phyloP scores from a whole-genome alignment of 371 early-diverging fungal genomes.

The Chytridium lagenaria region DNA sequence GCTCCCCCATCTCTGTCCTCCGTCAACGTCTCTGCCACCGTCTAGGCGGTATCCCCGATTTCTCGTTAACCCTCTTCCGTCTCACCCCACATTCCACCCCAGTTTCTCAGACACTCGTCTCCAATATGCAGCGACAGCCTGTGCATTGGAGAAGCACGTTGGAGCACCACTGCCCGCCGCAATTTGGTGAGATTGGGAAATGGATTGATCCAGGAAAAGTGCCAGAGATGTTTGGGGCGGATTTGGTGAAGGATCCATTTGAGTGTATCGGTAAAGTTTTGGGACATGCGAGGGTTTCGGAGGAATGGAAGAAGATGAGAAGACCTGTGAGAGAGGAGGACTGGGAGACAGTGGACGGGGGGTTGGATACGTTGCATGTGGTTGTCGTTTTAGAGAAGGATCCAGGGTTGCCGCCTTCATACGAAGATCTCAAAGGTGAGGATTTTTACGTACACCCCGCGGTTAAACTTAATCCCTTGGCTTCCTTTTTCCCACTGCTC shows the following conservation, averaged over 20 bases:
- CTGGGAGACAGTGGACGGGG: neutral
- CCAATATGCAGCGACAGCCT: neutral
- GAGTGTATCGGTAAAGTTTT: neutral
- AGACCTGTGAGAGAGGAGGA: too few species aligned
- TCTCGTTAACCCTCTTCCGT: neutral
- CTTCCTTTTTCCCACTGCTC: neutral
- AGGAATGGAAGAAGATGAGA: too few species aligned
- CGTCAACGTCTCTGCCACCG: conserved; percentile 8
- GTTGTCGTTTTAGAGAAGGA: conserved; percentile 1
- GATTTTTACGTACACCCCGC: neutral
- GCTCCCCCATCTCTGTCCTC: conserved; percentile 10
- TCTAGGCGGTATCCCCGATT: neutral
- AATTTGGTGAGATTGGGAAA: too few species aligned
- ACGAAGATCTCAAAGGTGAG: conserved; percentile 1
- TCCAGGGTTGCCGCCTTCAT: conserved; percentile 7
- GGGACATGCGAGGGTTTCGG: neutral
- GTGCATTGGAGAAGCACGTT: too few species aligned
- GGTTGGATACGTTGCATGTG: neutral
- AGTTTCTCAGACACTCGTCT: neutral
- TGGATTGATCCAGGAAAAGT: neutral
- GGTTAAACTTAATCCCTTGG: neutral
- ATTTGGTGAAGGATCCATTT: neutral
- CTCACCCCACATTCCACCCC: neutral
- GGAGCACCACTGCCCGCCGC: too few species aligned
- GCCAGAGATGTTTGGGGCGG: neutral